Evolutionary conservation across 2,329 filamentous ascomycete species (phyloP).

Genomic region (Cladosporium sp.): DNA sequence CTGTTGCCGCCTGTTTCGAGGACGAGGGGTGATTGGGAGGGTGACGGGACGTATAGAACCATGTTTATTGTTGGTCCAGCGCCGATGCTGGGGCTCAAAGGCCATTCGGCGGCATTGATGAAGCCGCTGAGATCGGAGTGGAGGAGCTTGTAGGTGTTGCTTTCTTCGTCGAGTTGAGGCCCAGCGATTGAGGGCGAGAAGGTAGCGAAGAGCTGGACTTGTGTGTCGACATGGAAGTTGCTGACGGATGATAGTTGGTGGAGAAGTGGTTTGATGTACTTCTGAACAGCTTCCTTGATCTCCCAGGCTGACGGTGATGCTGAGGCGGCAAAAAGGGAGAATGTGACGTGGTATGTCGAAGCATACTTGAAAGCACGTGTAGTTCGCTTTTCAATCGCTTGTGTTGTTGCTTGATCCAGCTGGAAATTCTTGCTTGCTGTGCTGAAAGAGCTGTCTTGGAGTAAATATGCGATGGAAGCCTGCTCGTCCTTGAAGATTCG

Average conservation of each 20-base stretch:
- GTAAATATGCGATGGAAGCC: conserved; percentile 58
- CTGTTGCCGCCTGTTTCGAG: conserved; percentile 62
- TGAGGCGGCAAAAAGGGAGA: conserved; percentile 85
- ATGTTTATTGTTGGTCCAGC: conserved; percentile 94
- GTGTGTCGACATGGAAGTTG: conserved; percentile 93
- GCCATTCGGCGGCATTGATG: conserved; percentile 98
- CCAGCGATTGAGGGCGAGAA: conserved; percentile 59
- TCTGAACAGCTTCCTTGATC: conserved; percentile 72
- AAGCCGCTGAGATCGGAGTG: conserved; percentile 90
- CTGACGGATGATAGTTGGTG: conserved; percentile 76
- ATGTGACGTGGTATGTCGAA: conserved; percentile 89
- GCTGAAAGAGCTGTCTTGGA: conserved; percentile 27
- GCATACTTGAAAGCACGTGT: conserved; percentile 87
- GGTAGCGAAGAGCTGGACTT: conserved; percentile 86
- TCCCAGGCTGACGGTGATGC: conserved; percentile 83
- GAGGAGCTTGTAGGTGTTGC: conserved; percentile 63
- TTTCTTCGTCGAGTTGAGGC: conserved; percentile 50
- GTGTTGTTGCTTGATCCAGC: conserved; percentile 21
- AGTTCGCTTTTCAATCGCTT: conserved; percentile 61
- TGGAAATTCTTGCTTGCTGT: conserved; percentile 21
- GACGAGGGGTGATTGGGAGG: conserved; percentile 56
- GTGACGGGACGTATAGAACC: conserved; percentile 80
- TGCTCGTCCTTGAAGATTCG: conserved; percentile 83
- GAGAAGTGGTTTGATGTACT: conserved; percentile 78
- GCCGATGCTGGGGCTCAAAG: conserved; percentile 88